These are phyloP conservation scores for Stagonosporopsis cucurbitacearum DNA, from an alignment of 2,329 filamentous ascomycete genomes.

Conservation along the genomic window DNA sequence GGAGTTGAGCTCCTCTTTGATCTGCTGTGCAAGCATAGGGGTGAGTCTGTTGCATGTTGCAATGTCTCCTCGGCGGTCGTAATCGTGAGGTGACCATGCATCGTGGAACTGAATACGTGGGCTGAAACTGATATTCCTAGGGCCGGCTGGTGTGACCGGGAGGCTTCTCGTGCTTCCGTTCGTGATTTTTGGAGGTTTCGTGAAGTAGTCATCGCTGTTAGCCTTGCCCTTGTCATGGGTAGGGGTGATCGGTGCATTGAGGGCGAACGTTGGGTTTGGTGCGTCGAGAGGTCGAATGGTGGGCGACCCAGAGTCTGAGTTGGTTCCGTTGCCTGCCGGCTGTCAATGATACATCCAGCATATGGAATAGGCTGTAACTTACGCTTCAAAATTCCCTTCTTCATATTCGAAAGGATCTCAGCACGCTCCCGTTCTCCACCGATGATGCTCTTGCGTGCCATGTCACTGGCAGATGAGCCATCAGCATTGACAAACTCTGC, in stretches of 20 bases:
- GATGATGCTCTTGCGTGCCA: constrained; percentile 82
- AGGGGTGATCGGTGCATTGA: constrained; percentile 87
- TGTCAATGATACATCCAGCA: constrained; percentile 14
- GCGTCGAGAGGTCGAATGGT: constrained; percentile 67
- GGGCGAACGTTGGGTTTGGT: constrained; percentile 73
- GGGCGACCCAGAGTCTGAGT: constrained; percentile 72
- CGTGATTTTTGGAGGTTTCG: constrained; percentile 72
- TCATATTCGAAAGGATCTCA: constrained; percentile 88
- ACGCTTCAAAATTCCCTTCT: constrained; percentile 96
- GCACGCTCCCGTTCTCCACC: constrained; percentile 89
- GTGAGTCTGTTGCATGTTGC: constrained; percentile 98
- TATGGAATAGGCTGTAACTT: constrained; percentile 43
- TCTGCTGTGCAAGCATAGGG: constrained; percentile 96
- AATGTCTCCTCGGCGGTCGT: constrained; percentile 93
- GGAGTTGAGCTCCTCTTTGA: constrained; percentile 98
- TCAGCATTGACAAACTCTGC: constrained; percentile 54
- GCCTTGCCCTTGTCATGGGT: constrained; percentile 65
- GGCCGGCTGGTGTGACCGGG: constrained; percentile 75
- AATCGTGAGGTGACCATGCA: constrained; percentile 94
- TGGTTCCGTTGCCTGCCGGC: constrained; percentile 54
- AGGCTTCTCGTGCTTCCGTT: constrained; percentile 79
- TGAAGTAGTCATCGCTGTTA: constrained; percentile 84
- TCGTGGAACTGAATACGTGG: constrained; percentile 94
- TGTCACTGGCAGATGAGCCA: constrained; percentile 51
- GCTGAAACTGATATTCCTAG: constrained; percentile 76